Evolutionary conservation across 1,284 basidiomycete species (phyloP).

Genomic region (Apiotrichum brassicae): DNA sequence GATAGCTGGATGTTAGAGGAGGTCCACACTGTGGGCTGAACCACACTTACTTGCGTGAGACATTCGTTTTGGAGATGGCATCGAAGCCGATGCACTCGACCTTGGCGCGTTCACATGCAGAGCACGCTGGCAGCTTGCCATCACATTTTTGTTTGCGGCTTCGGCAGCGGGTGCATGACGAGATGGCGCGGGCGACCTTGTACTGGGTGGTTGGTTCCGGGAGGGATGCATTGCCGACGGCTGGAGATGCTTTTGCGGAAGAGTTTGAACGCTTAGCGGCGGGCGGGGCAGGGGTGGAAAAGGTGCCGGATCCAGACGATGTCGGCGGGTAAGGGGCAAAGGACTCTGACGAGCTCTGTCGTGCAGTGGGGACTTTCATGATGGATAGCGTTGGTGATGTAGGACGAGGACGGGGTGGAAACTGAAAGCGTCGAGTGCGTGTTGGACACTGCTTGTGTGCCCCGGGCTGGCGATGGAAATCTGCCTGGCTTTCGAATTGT

Average conservation of each 20-base stretch:
- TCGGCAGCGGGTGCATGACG: conserved; percentile 46
- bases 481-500: too few species aligned
- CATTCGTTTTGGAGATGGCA: conserved; percentile 48
- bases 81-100: conserved; percentile 50
- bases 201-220: conserved; percentile 22
- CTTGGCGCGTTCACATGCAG: conserved; percentile 43
- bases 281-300: conserved; percentile 13
- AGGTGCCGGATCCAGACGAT: conserved; percentile 7
- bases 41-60: conserved; percentile 45
- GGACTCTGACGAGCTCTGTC: conserved; percentile 15
- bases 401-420: too few species aligned
- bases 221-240: neutral
- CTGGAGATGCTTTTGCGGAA: conserved; percentile 1
- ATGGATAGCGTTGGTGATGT: too few species aligned
- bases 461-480: too few species aligned
- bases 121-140: conserved; percentile 47
- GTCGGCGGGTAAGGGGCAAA: conserved; percentile 31
- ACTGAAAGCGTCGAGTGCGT: too few species aligned
- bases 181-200: conserved; percentile 47
- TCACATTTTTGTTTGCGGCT: conserved; percentile 47
- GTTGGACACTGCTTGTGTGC: too few species aligned
- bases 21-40: neutral
- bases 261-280: conserved; percentile 3
- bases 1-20: conserved; percentile 31
- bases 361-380: conserved; percentile 29